These are phyloP conservation scores for Smittium mucronatum DNA, from an alignment of 371 early-diverging fungal species.

Conservation along the genomic window DNA sequence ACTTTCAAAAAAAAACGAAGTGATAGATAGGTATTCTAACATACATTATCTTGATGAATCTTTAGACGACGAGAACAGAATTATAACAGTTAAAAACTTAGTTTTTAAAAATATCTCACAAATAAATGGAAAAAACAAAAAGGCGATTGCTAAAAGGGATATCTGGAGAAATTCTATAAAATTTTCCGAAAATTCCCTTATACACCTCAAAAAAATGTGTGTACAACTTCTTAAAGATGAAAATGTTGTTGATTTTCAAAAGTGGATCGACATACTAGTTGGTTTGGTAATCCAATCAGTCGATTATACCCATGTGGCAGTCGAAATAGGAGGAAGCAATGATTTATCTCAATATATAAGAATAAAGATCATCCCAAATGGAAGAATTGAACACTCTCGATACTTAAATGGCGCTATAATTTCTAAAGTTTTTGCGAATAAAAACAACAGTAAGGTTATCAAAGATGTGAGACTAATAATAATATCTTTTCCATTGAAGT, in stretches of 20 bases:
- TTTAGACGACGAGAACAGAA: not conserved
- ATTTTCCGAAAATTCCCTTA: conserved; percentile 18
- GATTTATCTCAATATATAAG: conserved; percentile 83
- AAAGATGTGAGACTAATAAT: conserved; percentile 64
- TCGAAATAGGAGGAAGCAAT: conserved; percentile 59
- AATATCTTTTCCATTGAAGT: conserved; percentile 74
- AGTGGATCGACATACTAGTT: conserved; percentile 64
- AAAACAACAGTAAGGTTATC: conserved; percentile 59
- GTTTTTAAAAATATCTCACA: not conserved
- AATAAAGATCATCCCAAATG: conserved; percentile 84
- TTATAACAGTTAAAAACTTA: not conserved
- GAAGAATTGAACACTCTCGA: conserved; percentile 53
- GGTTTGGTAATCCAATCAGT: conserved; percentile 48
- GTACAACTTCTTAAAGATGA: conserved; percentile 29
- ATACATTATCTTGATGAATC: not conserved
- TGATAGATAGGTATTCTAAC: not conserved
- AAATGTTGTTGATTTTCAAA: conserved; percentile 21
- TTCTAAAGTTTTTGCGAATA: conserved; percentile 78
- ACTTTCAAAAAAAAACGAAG: not conserved
- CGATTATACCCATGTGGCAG: conserved; percentile 50
- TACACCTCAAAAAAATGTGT: conserved; percentile 20
- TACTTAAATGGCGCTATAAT: conserved; percentile 73
- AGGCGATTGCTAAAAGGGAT: conserved; percentile 6
- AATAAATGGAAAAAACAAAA: not conserved
- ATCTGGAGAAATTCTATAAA: conserved; percentile 4